Evolutionary conservation across 345 rosid species (phyloP).

Genomic region (Eucalyptus cloeziana): DNA sequence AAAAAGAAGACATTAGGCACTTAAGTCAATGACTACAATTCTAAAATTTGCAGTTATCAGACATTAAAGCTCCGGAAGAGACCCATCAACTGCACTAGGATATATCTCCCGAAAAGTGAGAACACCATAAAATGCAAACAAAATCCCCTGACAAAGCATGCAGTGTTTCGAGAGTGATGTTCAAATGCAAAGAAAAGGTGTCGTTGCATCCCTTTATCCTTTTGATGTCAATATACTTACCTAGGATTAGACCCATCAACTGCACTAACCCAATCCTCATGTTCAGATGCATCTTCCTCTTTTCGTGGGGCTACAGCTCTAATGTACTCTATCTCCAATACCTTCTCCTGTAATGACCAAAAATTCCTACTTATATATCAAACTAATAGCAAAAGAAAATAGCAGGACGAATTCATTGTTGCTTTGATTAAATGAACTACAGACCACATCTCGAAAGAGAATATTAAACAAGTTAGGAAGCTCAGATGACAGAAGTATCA

Average conservation of each 20-base stretch:
- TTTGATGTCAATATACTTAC: slow-evolving; percentile 13
- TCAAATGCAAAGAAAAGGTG: neutral
- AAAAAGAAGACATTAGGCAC: neutral
- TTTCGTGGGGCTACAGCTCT: slow-evolving; percentile 76
- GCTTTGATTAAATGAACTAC: neutral
- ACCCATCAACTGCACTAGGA: too few relatives aligned
- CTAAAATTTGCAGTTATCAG: neutral
- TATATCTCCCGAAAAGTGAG: neutral
- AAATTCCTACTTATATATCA: neutral
- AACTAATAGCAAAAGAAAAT: neutral
- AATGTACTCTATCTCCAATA: slow-evolving; percentile 85
- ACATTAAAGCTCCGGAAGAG: neutral
- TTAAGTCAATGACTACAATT: neutral
- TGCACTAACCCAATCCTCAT: slow-evolving; percentile 98
- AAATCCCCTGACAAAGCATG: neutral
- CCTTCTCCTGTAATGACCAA: slow-evolving; percentile 52
- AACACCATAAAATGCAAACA: neutral
- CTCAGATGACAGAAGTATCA: neutral
- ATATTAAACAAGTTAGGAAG: neutral
- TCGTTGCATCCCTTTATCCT: neutral
- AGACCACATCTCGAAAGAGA: neutral
- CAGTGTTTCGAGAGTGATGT: neutral
- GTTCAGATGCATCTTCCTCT: slow-evolving; percentile 71
- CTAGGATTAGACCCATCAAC: slow-evolving; percentile 65
- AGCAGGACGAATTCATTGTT: neutral